Evolutionary conservation across 345 rosid species (phyloP), one percentile per base, ranked within the genome.

Genomic region (Psidium friedrichsthalianum): DNA sequence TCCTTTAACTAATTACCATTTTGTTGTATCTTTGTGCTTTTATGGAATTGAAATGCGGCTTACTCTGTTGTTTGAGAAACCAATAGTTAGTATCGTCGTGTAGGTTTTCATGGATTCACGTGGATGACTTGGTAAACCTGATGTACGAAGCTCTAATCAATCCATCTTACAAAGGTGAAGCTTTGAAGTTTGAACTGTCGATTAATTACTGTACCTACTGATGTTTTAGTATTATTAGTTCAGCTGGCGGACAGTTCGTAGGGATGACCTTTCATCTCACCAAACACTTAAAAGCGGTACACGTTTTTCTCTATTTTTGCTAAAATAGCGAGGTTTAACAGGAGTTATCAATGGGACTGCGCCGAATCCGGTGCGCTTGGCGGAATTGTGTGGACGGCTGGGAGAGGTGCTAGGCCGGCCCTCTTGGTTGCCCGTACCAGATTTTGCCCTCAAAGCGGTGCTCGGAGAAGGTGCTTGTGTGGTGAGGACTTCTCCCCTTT

Each of bases 81-180:
- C 58, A 32, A 52, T 53, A 20, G 16, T 22, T 32, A 16, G 64
- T 32, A 56, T 56, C 52, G 27, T 22, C 27, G 81, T 85, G 80
- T 88, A 97, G 99, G 99, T 94, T 97, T 91, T 97, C 99, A 83
- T 97, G 99, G 99, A 94, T 96, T 89, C 98, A 97, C 88, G 89
- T 95, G 93, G 99, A 97, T 58, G 99, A 94, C 91, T 81, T 97
- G 55, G 98, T 97, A 83, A 95, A 89, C 89, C 87, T 97, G 83
- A 97, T 97, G 82, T 97, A 89, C 74, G 98, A 94, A 89, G 94
- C 99, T 86, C 90, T 97, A 85, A 80, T 88, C 61, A 95, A 94
- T 87, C 98, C 98, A 78, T 94, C 98, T 56, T 95, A 97, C 74
- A 85, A 91, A 91, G 98, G 99, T 95, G 88, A 82, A 52, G 55